Evolutionary conservation across 164 flowering plant genomes (phyloP), one percentile per base, ranked within the genome.

Genomic region (Tetrastigma voinierianum): DNA sequence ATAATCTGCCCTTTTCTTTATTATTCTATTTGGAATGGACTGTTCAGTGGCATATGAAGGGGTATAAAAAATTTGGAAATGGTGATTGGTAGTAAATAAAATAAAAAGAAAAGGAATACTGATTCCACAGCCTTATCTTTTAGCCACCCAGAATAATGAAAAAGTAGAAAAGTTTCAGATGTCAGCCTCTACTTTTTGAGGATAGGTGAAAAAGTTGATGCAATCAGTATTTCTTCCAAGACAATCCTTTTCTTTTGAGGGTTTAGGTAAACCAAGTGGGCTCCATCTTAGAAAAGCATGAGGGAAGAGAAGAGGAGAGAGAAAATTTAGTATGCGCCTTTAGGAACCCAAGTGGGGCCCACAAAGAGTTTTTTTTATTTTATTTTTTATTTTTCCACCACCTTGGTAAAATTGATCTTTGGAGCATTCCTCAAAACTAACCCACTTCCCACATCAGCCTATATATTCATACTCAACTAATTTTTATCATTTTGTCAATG

Each of bases 181-280:
- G 73, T 71, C 74, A 66, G 74, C 74, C 56, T 70, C 68, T 64
- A 15, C 70, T 71, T 71, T 59, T 12, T 40, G 45, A 62, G 56
- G 66, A 57, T 40, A 17, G 45, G 19, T 24, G 40, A 63, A 63
- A 68, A 59, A 64, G 65, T 21, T 23, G 53, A 57, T 57, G 54
- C 51, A 16, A 44, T 49, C 48, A 59, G 65, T 51, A 47, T 46
- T 72, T 47, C 70, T 69, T 69, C 53, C 32, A 67, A 69, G 66
- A 69, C 77, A 74, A 74, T 62, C 64, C 66, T 65, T 70, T 69
- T 69, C 59, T 66, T 70, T 65, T 19, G 20, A 49, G 69, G 60
- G 55, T 61, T 65, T 74, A 23, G 77, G 77, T 74, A 46, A 70
- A n/a, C 68, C 62, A 55, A 62, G 46, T 51, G 55, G 64, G 58